A percentile compares a stretch with the other conserved stretches of the same genome.
These are phyloP conservation scores for Paxillus involutus DNA, from an alignment of 768 basidiomycete genomes.

Conservation along the genomic window DNA sequence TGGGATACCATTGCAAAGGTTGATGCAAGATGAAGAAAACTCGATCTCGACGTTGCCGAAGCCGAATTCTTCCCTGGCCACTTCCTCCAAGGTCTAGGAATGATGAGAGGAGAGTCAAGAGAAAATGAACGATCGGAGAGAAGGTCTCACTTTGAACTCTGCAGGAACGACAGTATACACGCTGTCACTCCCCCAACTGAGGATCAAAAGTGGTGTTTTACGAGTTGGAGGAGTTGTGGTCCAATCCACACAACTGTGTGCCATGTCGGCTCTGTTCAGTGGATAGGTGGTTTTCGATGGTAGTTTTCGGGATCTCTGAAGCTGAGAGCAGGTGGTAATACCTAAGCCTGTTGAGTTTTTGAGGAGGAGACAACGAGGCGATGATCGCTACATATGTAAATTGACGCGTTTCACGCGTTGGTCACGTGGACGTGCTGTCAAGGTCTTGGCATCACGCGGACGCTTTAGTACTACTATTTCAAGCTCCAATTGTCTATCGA, in stretches of 20 bases:
- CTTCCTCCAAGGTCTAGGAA: slow-evolving; percentile 14
- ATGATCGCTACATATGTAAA: background rate
- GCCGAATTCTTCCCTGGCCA: slow-evolving; percentile 19
- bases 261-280: slow-evolving; percentile 7
- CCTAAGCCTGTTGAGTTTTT: too few species aligned
- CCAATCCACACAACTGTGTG: slow-evolving; percentile 29
- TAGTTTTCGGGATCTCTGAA: too few species aligned
- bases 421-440: background rate
- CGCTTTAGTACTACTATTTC: too few species aligned
- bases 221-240: slow-evolving; percentile 13
- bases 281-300: too few species aligned
- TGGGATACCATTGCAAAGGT: slow-evolving; percentile 15
- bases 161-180: slow-evolving; percentile 20
- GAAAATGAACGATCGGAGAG: background rate
- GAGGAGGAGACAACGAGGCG: too few species aligned
- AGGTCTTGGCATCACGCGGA: too few species aligned
- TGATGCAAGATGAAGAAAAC: slow-evolving; percentile 20
- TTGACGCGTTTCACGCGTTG: background rate
- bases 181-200: slow-evolving; percentile 10
- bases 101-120: background rate
- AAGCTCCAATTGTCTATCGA: too few species aligned
- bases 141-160: slow-evolving; percentile 12
- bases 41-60: slow-evolving; percentile 15
- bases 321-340: too few species aligned
- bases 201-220: slow-evolving; percentile 19